phyloP scores from a whole-genome alignment of 345 rosid genomes.

The Lenwebbia sp. region DNA sequence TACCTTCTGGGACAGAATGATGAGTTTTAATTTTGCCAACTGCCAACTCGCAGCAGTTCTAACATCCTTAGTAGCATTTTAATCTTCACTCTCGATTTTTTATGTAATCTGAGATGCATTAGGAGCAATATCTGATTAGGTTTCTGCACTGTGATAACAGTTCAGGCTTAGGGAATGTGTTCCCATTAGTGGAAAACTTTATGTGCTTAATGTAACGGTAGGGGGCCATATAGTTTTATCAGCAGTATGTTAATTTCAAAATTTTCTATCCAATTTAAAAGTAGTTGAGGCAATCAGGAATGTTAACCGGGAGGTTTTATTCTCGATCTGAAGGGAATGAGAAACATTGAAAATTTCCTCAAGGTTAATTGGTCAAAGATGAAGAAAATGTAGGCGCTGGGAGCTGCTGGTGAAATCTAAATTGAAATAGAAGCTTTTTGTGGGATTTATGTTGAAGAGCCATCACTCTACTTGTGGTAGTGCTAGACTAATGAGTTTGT shows the following conservation, averaged over 20 bases:
- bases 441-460: background rate
- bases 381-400: background rate
- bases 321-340: background rate
- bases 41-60: background rate
- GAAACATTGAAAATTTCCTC: no score
- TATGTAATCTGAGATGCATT: background rate
- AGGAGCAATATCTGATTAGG: background rate
- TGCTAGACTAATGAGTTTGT: background rate
- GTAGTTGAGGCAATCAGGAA: background rate
- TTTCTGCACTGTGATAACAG: background rate
- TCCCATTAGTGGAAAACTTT: background rate
- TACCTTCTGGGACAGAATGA: background rate
- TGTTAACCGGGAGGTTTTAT: background rate
- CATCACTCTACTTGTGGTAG: background rate
- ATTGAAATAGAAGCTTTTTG: background rate
- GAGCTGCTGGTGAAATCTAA: background rate
- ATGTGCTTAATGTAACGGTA: background rate
- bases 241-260: background rate
- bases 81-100: background rate
- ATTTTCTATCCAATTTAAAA: background rate
- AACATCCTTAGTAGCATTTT: background rate
- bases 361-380: background rate
- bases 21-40: background rate
- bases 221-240: background rate
- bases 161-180: background rate